A percentile compares a stretch with the other conserved stretches of the same genome.
These are phyloP conservation scores for Colletotrichum gigasporum DNA, from an alignment of 2,329 filamentous ascomycete species.

Conservation along the genomic window DNA sequence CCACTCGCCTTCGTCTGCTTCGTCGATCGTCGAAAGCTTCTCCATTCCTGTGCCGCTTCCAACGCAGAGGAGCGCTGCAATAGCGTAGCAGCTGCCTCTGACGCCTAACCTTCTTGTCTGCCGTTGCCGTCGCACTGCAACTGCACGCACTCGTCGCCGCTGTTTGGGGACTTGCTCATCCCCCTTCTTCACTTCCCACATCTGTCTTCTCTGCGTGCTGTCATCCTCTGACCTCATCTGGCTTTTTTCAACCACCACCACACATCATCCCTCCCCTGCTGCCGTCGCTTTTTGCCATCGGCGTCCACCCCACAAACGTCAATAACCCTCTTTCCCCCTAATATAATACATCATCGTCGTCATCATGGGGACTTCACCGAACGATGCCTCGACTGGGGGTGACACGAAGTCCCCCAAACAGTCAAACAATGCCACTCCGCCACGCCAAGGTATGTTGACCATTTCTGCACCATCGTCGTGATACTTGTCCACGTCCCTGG, in stretches of 20 bases:
- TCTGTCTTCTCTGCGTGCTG: conserved; percentile 11
- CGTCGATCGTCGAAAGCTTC: conserved; percentile 27
- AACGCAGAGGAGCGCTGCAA: conserved; percentile 32
- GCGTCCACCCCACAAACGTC: conserved; percentile 39
- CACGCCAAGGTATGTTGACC: conserved; percentile 52
- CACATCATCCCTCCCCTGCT: conserved; percentile 32
- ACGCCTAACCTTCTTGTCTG: conserved; percentile 7
- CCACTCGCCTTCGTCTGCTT: neutral
- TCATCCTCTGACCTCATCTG: conserved; percentile 52
- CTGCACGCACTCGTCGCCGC: conserved; percentile 1
- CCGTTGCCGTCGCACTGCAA: neutral
- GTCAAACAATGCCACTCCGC: conserved; percentile 50
- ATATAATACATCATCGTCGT: conserved; percentile 57
- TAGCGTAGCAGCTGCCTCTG: conserved; percentile 32
- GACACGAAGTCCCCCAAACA: conserved; percentile 60
- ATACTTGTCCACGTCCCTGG: conserved; percentile 31
- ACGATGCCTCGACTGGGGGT: conserved; percentile 49
- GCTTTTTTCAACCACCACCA: conserved; percentile 33
- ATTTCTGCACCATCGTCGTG: neutral
- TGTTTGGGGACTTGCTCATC: neutral
- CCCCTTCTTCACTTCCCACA: conserved; percentile 3
- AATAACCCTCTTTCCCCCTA: conserved; percentile 39
- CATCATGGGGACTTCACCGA: conserved; percentile 59
- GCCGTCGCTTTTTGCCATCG: conserved; percentile 35
- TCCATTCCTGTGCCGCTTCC: conserved; percentile 27